Evolutionary conservation across 2,329 filamentous ascomycete genomes (phyloP), one percentile per base, ranked within the genome.

Genomic region (Xylariaceae sp.): DNA sequence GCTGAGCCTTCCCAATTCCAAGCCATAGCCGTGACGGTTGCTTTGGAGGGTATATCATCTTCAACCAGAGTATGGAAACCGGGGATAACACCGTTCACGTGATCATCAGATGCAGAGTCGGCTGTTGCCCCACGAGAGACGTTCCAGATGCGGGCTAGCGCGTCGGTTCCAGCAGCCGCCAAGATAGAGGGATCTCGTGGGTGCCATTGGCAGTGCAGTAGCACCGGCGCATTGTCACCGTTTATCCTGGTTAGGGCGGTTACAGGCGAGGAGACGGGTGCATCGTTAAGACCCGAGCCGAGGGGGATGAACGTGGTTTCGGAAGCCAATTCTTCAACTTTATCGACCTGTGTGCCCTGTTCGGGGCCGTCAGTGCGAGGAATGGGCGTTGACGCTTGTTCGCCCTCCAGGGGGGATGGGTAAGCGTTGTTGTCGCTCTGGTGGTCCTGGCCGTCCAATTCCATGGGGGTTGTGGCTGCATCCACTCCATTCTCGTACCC

Each of bases 131-230:
- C 76, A 78, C 79, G 80, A 70, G 81, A 79, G 63, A 87, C 72
- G 58, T 81, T 85, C 84, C 84, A 87, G 74, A 87, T 78, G 61
- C 84, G 83, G 77, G 84, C 84, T 82, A 87, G 82, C 73, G 84
- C 82, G 77, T 87, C 84, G 70, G 83, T 86, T 66, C 84, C 84
- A 75, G 82, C 83, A 77, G 83, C 83, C 72, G 83, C 84, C 78
- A 87, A 77, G 73, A 85, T 75, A 55, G 80, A 82, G 70, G 84
- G 81, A 76, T 87, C 80, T 72, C 71, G 77, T 63, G 84, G 84
- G 77, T 82, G 86, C 82, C 83, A 87, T 77, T 85, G 82, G 79
- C 84, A 86, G 72, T 86, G 83, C 75, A 87, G 78, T 72, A 87
- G 74, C 66, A 85, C 79, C 68, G 84, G 82, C 72, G 77, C 76